Percentiles rank a stretch among this genome's conserved stretches.
These are phyloP conservation scores for Lasiodiplodia sp. DNA, from an alignment of 2,329 filamentous ascomycete species.

Conservation along the genomic window DNA sequence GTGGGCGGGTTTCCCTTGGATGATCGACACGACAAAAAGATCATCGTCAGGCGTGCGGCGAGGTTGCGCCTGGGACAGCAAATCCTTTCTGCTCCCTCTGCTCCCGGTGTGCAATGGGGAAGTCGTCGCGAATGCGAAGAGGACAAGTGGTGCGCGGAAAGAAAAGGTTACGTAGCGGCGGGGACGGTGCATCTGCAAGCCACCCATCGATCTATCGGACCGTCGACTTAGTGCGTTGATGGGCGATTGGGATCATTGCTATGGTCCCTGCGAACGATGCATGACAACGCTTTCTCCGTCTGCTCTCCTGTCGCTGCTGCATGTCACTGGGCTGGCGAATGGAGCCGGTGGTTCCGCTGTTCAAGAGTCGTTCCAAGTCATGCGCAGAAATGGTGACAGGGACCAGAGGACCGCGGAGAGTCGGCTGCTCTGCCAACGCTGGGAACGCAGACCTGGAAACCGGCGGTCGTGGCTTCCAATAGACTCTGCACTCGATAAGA, in stretches of 20 bases:
- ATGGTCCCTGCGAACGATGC: neutral
- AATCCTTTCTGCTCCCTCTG: neutral
- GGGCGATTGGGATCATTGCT: slow-evolving; percentile 2
- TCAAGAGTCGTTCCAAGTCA: no score
- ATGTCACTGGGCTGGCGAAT: neutral
- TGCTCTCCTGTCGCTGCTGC: neutral
- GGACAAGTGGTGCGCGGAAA: neutral
- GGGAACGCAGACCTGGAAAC: neutral
- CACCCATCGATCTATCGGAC: slow-evolving; percentile 23
- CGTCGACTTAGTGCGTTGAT: neutral
- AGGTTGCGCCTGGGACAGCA: neutral
- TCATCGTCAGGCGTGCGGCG: slow-evolving; percentile 1
- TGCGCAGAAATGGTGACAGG: neutral
- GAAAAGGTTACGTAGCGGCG: slow-evolving; percentile 2
- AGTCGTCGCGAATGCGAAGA: neutral
- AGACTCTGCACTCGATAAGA: neutral
- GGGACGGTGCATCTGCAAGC: slow-evolving; percentile 2
- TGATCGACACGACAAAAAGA: slow-evolving; percentile 5
- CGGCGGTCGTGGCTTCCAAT: neutral
- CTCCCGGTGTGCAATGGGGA: neutral
- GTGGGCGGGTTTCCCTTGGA: neutral
- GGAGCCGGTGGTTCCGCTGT: slow-evolving; percentile 1
- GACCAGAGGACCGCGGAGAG: neutral
- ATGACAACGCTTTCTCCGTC: neutral
- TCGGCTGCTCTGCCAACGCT: neutral